These are phyloP conservation scores for Aspergillus sojae DNA, from an alignment of 2,329 filamentous ascomycete species.

Conservation along the genomic window DNA sequence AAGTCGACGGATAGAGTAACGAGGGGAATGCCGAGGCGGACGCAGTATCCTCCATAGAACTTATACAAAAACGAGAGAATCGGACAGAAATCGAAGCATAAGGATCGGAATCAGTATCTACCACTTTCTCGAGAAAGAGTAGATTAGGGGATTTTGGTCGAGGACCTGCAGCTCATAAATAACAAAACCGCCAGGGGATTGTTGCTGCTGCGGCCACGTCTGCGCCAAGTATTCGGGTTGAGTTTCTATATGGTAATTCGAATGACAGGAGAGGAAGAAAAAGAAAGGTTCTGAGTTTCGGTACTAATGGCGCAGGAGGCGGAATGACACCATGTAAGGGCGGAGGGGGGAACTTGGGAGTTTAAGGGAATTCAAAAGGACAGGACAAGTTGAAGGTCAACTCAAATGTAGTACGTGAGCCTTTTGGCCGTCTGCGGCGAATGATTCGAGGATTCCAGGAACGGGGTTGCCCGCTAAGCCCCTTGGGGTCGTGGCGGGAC, in stretches of 20 bases:
- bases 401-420: background rate
- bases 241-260: constrained; percentile 4
- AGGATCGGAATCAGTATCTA: background rate
- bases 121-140: background rate
- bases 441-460: constrained; percentile 4
- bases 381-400: background rate
- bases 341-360: background rate
- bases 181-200: background rate
- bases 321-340: background rate
- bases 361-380: constrained; percentile 1
- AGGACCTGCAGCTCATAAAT: constrained; percentile 7
- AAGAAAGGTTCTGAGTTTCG: background rate
- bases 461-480: background rate
- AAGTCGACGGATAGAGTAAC: constrained; percentile 10
- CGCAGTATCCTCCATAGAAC: constrained; percentile 8
- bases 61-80: background rate
- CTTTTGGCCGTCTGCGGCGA: constrained; percentile 1
- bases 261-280: constrained; percentile 3
- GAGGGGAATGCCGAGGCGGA: constrained; percentile 8
- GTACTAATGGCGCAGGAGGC: background rate
- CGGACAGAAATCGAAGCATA: background rate
- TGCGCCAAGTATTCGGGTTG: constrained; percentile 1
- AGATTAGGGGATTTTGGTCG: background rate
- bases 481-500: background rate
- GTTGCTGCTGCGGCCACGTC: constrained; percentile 4